Conservation (phyloP, 495 filamentous ascomycete species). For the Penicillium flavigenum region DNA sequence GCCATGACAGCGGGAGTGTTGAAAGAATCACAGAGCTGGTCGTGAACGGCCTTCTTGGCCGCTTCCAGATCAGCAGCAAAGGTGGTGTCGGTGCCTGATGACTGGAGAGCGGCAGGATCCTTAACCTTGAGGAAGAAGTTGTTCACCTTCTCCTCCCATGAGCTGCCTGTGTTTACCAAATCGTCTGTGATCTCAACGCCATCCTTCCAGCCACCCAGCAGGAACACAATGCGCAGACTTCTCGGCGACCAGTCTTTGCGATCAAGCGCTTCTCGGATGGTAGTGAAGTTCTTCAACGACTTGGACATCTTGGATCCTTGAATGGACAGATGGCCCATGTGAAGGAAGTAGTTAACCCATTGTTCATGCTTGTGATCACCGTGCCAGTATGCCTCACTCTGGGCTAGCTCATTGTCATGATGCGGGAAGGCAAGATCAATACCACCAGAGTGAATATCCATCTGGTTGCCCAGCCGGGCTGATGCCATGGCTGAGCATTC, state of each 20-base stretch:
- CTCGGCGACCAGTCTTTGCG: slow-evolving; percentile 77
- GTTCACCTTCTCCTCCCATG: slow-evolving; percentile 79
- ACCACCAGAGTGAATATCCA: slow-evolving; percentile 94
- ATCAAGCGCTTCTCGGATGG: slow-evolving; percentile 79
- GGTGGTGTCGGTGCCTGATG: slow-evolving; percentile 29
- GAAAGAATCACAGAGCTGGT: slow-evolving; percentile 82
- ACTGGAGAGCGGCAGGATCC: slow-evolving; percentile 43
- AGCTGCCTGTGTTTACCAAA: slow-evolving; percentile 66
- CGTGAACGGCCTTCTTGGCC: slow-evolving; percentile 62
- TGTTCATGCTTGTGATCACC: slow-evolving; percentile 50
- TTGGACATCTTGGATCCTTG: slow-evolving; percentile 94
- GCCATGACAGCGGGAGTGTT: slow-evolving; percentile 78
- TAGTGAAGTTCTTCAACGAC: slow-evolving; percentile 95
- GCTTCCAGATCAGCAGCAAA: slow-evolving; percentile 53
- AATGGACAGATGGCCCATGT: slow-evolving; percentile 93
- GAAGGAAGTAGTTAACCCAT: slow-evolving; percentile 95
- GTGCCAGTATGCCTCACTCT: slow-evolving; percentile 84
- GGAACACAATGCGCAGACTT: slow-evolving; percentile 79
- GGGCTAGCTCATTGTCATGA: slow-evolving; percentile 94
- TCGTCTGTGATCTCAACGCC: slow-evolving; percentile 88
- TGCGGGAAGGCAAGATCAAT: slow-evolving; percentile 94
- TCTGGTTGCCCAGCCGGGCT: slow-evolving; percentile 71
- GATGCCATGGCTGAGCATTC: slow-evolving; percentile 98
- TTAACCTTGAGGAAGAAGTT: slow-evolving; percentile 87
- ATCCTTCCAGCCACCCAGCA: slow-evolving; percentile 86